Conservation (phyloP, 805 yeast species). For the Ogataea trehaloabstinens region DNA sequence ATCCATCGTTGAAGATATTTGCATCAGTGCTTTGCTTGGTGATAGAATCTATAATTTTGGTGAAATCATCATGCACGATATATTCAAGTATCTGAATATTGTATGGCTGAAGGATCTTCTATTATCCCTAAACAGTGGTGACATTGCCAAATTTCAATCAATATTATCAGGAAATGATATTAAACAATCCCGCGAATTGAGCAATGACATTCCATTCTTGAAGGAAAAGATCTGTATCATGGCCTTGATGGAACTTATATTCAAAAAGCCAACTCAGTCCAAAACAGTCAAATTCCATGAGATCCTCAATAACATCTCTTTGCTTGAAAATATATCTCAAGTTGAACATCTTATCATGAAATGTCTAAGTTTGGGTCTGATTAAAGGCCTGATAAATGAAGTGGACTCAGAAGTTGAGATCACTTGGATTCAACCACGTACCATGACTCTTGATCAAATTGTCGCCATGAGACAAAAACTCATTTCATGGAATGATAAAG, state of each 20-base stretch:
- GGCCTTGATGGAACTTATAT: slow-evolving; percentile 86
- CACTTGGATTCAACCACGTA: slow-evolving; percentile 95
- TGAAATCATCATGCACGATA: slow-evolving; percentile 87
- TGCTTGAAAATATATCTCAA: slow-evolving; percentile 57
- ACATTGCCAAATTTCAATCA: slow-evolving; percentile 63
- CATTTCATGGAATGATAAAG: slow-evolving; percentile 75
- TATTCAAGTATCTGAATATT: slow-evolving; percentile 48
- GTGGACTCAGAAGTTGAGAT: slow-evolving; percentile 74
- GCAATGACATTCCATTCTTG: slow-evolving; percentile 60
- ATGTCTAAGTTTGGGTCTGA: slow-evolving; percentile 78
- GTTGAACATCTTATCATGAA: slow-evolving; percentile 92
- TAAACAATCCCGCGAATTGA: slow-evolving; percentile 34
- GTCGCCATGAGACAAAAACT: slow-evolving; percentile 71
- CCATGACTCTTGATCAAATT: slow-evolving; percentile 80
- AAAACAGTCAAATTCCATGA: slow-evolving; percentile 72
- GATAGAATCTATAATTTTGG: slow-evolving; percentile 94
- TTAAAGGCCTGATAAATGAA: slow-evolving; percentile 91
- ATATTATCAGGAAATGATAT: slow-evolving; percentile 17
- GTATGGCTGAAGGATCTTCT: slow-evolving; percentile 74
- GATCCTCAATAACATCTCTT: slow-evolving; percentile 66
- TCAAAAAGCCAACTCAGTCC: slow-evolving; percentile 68
- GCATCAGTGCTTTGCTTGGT: slow-evolving; percentile 85
- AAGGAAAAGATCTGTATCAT: slow-evolving; percentile 90
- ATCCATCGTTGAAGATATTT: slow-evolving; percentile 63
- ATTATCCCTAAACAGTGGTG: slow-evolving; percentile 72